These are phyloP conservation scores for Geotrichum aggregatum DNA, from an alignment of 1,139 yeast genomes.

Conservation along the genomic window DNA sequence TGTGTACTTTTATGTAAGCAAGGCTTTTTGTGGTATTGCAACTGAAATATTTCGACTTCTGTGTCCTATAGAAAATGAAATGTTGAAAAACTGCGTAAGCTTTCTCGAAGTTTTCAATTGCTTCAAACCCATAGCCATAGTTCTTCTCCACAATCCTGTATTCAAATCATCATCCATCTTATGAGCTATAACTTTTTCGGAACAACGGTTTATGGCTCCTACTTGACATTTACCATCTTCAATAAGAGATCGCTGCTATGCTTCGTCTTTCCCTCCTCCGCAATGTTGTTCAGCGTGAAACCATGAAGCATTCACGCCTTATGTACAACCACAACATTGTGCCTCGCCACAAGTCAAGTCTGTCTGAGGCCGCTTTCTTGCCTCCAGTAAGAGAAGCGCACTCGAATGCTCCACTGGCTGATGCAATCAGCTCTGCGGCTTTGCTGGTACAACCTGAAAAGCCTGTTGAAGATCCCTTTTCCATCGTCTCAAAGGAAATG, in stretches of 20 bases:
- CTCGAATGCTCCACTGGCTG: conserved; percentile 11
- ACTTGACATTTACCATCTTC: neutral
- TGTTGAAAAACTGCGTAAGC: too few relatives aligned
- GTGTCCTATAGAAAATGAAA: too few relatives aligned
- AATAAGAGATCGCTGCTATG: neutral
- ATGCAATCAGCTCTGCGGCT: conserved; percentile 19
- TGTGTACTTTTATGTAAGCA: too few relatives aligned
- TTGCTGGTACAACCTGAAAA: conserved; percentile 16
- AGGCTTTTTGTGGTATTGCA: too few relatives aligned
- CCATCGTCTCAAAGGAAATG: conserved; percentile 94
- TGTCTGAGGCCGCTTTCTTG: too few relatives aligned
- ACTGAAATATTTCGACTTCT: too few relatives aligned
- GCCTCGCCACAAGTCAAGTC: too few relatives aligned
- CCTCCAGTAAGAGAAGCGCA: too few relatives aligned
- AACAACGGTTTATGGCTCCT: neutral
- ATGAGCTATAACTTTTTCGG: neutral
- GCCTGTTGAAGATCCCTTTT: conserved; percentile 61
- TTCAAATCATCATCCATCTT: neutral
- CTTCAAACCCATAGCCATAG: neutral
- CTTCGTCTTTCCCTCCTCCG: conserved; percentile 3
- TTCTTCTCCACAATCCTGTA: neutral
- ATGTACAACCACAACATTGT: too few relatives aligned
- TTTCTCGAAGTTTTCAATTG: neutral
- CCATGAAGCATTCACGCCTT: too few relatives aligned
- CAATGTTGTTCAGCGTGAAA: neutral